A percentile compares a stretch with the other conserved stretches of the same genome.
phyloP scores from a whole-genome alignment of 108 stramenopile genomes.

The Nitzschia palea region DNA sequence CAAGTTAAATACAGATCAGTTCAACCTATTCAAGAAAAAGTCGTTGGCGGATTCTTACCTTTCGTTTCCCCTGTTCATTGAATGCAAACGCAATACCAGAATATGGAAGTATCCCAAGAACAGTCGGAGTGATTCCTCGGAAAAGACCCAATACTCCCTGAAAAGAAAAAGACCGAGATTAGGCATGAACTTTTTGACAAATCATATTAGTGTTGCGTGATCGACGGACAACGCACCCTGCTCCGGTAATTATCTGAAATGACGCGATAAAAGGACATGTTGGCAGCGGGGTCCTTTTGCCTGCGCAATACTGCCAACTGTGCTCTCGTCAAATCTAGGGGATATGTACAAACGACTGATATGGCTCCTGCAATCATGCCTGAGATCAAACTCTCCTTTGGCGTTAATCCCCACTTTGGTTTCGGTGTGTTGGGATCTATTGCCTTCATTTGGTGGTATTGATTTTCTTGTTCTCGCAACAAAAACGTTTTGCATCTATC shows the following conservation, averaged over 20 bases:
- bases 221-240: conserved; percentile 17
- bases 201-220: neutral
- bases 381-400: conserved; percentile 76
- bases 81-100: conserved; percentile 92
- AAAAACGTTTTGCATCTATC: conserved; percentile 80
- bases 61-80: conserved; percentile 90
- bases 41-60: conserved; percentile 43
- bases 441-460: conserved; percentile 2
- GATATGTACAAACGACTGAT: conserved; percentile 90
- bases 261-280: conserved; percentile 32
- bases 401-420: conserved; percentile 67
- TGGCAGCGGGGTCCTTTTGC: conserved; percentile 18
- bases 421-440: conserved; percentile 19
- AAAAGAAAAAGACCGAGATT: neutral
- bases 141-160: conserved; percentile 69
- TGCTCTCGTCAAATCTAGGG: conserved; percentile 93
- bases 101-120: conserved; percentile 96
- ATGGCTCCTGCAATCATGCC: conserved; percentile 90
- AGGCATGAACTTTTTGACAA: neutral
- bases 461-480: conserved; percentile 37
- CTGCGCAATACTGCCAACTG: conserved; percentile 88
- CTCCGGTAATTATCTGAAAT: conserved; percentile 42
- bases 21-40: neutral
- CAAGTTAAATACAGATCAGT: neutral
- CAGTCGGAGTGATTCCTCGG: conserved; percentile 89